Percentiles rank a stretch among this genome's conserved stretches.
phyloP scores from a whole-genome alignment of 768 basidiomycete genomes.

The Tricholoma saponaceum region DNA sequence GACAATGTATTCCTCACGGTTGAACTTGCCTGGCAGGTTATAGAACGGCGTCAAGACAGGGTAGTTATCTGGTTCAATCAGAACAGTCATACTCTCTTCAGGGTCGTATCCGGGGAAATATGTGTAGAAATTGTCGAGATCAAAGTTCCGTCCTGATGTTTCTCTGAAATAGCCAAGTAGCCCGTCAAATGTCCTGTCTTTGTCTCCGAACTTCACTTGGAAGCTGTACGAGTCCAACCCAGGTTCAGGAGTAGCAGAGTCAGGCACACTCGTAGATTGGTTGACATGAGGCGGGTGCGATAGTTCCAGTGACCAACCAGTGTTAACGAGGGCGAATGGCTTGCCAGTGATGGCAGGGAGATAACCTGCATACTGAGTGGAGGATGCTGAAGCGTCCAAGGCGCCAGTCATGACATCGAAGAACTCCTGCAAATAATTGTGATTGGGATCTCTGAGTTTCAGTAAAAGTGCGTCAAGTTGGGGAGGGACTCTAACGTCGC shows the following conservation, averaged over 20 bases:
- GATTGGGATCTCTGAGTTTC: too few species aligned
- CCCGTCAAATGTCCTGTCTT: not conserved
- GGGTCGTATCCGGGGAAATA: not conserved
- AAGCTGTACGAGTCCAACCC: not conserved
- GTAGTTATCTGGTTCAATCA: not conserved
- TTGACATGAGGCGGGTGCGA: not conserved
- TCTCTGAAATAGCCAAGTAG: not conserved
- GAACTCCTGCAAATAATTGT: not conserved
- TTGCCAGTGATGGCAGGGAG: not conserved
- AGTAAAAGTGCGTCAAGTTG: not conserved
- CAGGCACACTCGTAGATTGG: not conserved
- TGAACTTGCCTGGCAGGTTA: not conserved
- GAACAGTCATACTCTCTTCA: not conserved
- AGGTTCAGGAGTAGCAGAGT: not conserved
- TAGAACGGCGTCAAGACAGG: not conserved
- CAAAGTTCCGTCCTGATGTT: not conserved
- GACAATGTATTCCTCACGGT: not conserved
- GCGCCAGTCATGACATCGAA: not conserved
- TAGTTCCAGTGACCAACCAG: not conserved
- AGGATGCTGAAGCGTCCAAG: not conserved
- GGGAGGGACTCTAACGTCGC: not conserved
- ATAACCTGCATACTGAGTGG: not conserved
- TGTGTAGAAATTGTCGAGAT: not conserved
- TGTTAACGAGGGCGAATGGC: not conserved
- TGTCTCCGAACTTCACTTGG: not conserved